These are phyloP conservation scores for Cystobasidium pallidum DNA, from an alignment of 1,284 basidiomycete genomes.

Conservation along the genomic window DNA sequence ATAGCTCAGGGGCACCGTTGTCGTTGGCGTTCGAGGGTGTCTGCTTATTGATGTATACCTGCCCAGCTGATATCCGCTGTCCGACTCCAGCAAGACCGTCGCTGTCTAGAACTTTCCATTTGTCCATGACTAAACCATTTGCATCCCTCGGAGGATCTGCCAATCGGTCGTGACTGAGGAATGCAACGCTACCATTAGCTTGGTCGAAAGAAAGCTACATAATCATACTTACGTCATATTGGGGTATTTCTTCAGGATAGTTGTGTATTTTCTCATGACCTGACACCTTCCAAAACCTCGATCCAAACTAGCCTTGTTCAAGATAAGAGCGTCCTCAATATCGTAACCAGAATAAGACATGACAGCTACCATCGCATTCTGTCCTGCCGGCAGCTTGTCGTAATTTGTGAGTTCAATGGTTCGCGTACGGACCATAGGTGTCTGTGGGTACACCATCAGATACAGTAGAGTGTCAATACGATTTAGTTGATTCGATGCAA, in stretches of 20 bases:
- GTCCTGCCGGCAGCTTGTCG: constrained; percentile 93
- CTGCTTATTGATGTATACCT: constrained; percentile 97
- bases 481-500: constrained; percentile 96
- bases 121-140: constrained; percentile 69
- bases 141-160: constrained; percentile 88
- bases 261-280: constrained; percentile 92
- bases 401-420: constrained; percentile 97
- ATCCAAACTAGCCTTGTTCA: constrained; percentile 95
- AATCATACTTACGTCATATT: constrained; percentile 81
- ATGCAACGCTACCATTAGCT: constrained; percentile 35
- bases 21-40: constrained; percentile 84
- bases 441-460: constrained; percentile 97
- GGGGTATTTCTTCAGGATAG: constrained; percentile 91
- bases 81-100: constrained; percentile 96
- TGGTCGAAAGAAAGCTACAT: not conserved
- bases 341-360: constrained; percentile 99
- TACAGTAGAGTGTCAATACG: constrained; percentile 99
- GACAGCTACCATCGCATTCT: constrained; percentile 97
- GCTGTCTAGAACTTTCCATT: constrained; percentile 84
- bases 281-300: constrained; percentile 97
- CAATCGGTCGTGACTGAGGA: constrained; percentile 79
- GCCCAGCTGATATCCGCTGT: constrained; percentile 87
- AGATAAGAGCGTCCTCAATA: constrained; percentile 97
- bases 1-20: constrained; percentile 61
- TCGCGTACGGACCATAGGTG: constrained; percentile 99